Conservation (phyloP, 2,329 filamentous ascomycete species). For the Sclerotinia borealis region DNA sequence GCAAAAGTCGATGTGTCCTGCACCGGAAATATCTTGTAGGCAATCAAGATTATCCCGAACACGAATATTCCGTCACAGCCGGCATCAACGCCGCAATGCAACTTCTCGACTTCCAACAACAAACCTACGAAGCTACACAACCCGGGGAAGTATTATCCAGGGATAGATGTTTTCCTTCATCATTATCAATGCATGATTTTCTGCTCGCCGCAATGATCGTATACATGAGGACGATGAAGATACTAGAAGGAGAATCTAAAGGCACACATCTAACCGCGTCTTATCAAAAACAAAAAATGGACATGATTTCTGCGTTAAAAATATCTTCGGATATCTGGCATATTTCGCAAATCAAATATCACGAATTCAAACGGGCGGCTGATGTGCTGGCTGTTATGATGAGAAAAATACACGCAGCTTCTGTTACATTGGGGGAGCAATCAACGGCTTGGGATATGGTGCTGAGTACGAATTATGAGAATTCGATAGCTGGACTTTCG, state of each 20-base stretch:
- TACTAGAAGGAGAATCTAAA: neutral
- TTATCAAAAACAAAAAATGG: neutral
- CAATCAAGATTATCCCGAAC: slow-evolving; percentile 36
- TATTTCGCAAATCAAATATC: neutral
- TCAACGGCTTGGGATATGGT: neutral
- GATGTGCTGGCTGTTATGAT: slow-evolving; percentile 4
- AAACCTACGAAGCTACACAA: slow-evolving; percentile 42
- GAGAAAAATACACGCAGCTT: neutral
- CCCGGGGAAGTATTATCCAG: slow-evolving; percentile 47
- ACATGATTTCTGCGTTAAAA: slow-evolving; percentile 1
- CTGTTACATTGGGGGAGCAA: neutral
- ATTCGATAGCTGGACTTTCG: neutral
- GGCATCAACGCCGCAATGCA: slow-evolving; percentile 44
- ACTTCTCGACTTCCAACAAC: slow-evolving; percentile 42
- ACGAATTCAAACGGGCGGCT: neutral
- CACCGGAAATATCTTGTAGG: slow-evolving; percentile 48
- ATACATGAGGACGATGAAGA: slow-evolving; percentile 5
- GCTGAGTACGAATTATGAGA: neutral
- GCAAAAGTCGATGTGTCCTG: slow-evolving; percentile 48
- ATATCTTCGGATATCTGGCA: neutral
- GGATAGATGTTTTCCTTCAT: slow-evolving; percentile 50
- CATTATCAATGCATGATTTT: slow-evolving; percentile 53
- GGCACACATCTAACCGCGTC: neutral
- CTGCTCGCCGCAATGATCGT: slow-evolving; percentile 55
- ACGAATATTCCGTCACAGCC: slow-evolving; percentile 45